Evolutionary conservation across 2,329 filamentous ascomycete genomes (phyloP), one percentile per base, ranked within the genome.

Genomic region (Escovopsis weberi): DNA sequence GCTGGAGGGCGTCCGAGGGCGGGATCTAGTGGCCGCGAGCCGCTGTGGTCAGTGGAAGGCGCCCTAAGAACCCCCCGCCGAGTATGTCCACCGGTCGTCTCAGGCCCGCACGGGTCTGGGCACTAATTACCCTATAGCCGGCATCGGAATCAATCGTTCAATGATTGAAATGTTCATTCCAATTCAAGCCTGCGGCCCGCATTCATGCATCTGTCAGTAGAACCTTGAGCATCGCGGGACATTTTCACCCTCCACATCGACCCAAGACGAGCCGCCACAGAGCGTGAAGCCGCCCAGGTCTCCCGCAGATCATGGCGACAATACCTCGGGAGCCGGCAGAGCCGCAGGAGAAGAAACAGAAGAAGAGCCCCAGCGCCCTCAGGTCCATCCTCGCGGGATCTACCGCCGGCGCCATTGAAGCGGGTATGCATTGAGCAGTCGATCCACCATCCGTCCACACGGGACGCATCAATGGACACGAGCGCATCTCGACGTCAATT

Each of bases 341-440:
- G 34, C 33, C 51, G 33, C 53, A 55, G 37, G 56, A 60, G 51
- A 58, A 60, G 48, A 72, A 71, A 33, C 53, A 55, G 37, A 56
- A 60, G 48, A 72, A 71, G 57, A 59, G 60, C 64, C 85, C 88
- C 38, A 94, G 84, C 56, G 76, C 84, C 39, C 64, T 94, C 59
- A 84, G 91, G 52, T 94, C 87, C 46, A 85, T 96, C 54, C 70
- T 96, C 53, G 91, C 91, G 43, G 91, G 91, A 49, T 85, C 86
- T 44, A 84, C 83, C n/a, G 91, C 89, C 43, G 91, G 91, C 55
- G 91, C 88, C 43, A 75, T 96, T 51, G 89, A 98, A 66, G 96
- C 96, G 61, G 78, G 84, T 88, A 68, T 53, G 65, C 15, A 15
- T 15, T 15, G 15, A 15, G 15, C 15, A 15, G 15, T 15, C 28